Base-by-base conservation (phyloP, 31 red algal species). In the Odonthalia washingtoniensis region DNA sequence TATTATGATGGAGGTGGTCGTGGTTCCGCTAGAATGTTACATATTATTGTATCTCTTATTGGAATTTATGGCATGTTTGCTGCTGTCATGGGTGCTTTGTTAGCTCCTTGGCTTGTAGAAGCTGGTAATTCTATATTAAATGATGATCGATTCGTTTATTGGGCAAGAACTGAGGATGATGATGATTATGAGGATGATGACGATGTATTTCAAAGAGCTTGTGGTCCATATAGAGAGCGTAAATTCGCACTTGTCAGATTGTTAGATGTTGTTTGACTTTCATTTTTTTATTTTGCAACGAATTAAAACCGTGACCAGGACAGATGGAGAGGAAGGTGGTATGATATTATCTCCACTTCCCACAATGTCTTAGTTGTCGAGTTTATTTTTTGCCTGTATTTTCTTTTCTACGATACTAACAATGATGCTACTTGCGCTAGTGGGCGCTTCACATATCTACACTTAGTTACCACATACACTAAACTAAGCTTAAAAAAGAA, bases 11-110 rank as follows among this genome's bases (percentile, higher is more conserved):
- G 87, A 24, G 6, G 42, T 2, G 78, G 77, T 32, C 67, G 70
- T 5, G 78, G 78, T 27, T 40, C 21, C 9, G 77, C 68, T 40
- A 76, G 78, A 0, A 40, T 82, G 38, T 53, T 69, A 1, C 77
- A 90, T 44, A 52, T 80, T 27, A 43, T 5, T 46, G 78, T 90
- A n/a, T 70, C 78, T 26, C 53, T 83, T 42, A 53, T 90, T 35
- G 87, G 87, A 37, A 60, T 92, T 44, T 61, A 81, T 70, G 89
- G 89, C 36, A 92, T 92, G 89, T 85, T 92, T 65, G 75, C 89
- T 17, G 89, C 89, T 21, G 84, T 92, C 52, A 53, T 92, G 9
- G 83, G 89, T 9, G 87, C 87, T 40, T 33, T 90, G 21, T 45
- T 81, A 27, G 87, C 63, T 4, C 78, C 87, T 1, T 90, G 87